These are phyloP conservation scores for Orbilia quercus DNA, from an alignment of 2,329 filamentous ascomycete genomes.

Conservation along the genomic window DNA sequence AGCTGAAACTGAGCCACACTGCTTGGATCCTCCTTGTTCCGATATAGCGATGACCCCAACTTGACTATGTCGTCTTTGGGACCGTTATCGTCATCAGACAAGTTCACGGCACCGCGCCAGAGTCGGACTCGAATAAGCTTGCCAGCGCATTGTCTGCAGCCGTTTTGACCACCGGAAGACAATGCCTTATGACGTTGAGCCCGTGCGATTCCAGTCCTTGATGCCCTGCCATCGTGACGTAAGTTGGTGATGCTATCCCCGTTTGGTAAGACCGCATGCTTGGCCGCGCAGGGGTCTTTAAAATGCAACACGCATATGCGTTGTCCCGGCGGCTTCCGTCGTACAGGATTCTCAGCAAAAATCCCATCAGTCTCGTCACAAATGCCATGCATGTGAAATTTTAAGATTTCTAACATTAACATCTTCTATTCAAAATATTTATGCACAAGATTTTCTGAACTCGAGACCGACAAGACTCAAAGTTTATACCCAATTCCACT, in stretches of 20 bases:
- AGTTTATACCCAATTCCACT: slow-evolving; percentile 23
- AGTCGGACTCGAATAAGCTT: background rate
- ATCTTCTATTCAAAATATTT: background rate
- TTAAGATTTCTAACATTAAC: background rate
- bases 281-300: background rate
- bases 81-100: slow-evolving; percentile 18
- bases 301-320: slow-evolving; percentile 22
- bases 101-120: slow-evolving; percentile 7
- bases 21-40: slow-evolving; percentile 8
- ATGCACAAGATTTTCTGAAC: background rate
- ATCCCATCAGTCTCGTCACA: too few species aligned
- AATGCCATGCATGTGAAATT: too few species aligned
- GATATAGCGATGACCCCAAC: too few species aligned
- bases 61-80: background rate
- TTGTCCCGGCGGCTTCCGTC: slow-evolving; percentile 1
- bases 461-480: too few species aligned
- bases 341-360: too few species aligned
- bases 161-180: slow-evolving; percentile 10
- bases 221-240: slow-evolving; percentile 51
- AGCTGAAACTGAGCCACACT: slow-evolving; percentile 4
- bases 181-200: slow-evolving; percentile 46
- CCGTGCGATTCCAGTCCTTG: slow-evolving; percentile 33
- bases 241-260: slow-evolving; percentile 16
- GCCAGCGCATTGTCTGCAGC: background rate
- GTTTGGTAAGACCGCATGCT: slow-evolving; percentile 2